phyloP scores from a whole-genome alignment of 176 grass and related monocot species.

The Thalia dealbata region DNA sequence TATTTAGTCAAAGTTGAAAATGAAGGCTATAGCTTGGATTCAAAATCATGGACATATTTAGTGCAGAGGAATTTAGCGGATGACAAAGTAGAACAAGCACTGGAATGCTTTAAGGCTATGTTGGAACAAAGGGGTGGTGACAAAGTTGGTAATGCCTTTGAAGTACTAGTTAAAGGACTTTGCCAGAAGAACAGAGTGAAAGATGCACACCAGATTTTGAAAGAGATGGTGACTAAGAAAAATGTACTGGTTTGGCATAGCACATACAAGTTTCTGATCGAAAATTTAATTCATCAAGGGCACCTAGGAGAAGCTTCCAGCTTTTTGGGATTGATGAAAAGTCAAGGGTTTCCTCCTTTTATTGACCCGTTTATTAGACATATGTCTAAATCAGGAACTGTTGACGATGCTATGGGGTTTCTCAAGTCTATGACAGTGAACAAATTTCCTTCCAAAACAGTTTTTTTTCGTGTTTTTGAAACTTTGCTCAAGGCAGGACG shows the following conservation, averaged over 20 bases:
- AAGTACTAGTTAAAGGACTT: conserved; percentile 41
- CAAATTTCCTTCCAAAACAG: conserved; percentile 46
- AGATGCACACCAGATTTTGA: conserved; percentile 42
- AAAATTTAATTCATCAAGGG: conserved; percentile 37
- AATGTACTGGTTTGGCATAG: conserved; percentile 44
- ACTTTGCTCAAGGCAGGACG: conserved; percentile 50
- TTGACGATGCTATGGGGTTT: conserved; percentile 49
- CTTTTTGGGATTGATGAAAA: conserved; percentile 59
- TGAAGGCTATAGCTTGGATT: conserved; percentile 44
- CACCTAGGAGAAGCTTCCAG: conserved; percentile 47
- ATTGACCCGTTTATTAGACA: conserved; percentile 44
- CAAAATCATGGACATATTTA: conserved; percentile 40
- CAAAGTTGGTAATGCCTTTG: conserved; percentile 31
- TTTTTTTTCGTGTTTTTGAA: conserved; percentile 44
- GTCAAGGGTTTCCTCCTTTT: conserved; percentile 37
- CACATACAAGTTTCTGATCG: conserved; percentile 63
- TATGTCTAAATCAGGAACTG: conserved; percentile 54
- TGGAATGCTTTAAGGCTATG: conserved; percentile 39
- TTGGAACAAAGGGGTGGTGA: conserved; percentile 26
- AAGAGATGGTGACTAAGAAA: conserved; percentile 35
- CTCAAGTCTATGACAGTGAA: conserved; percentile 46
- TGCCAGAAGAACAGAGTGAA: conserved; percentile 38
- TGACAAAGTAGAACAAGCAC: conserved; percentile 28
- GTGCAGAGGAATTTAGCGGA: conserved; percentile 36
- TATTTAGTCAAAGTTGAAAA: conserved; percentile 39